phyloP scores from a whole-genome alignment of 1,284 basidiomycete genomes.

The Marasmius sp. region DNA sequence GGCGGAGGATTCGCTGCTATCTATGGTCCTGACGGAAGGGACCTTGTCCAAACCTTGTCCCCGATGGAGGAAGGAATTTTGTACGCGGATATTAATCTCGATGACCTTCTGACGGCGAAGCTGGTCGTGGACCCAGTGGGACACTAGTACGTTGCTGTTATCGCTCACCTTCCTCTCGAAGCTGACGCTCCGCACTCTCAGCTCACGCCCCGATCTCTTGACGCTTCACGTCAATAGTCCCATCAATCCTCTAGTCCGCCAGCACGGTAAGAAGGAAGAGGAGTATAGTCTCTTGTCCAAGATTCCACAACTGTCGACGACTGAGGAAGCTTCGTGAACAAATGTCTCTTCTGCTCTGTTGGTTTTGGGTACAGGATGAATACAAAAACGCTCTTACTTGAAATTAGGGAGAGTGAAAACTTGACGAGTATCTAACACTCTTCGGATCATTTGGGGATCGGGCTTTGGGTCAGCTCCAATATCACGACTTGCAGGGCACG shows the following conservation, averaged over 20 bases:
- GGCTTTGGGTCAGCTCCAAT: too few species aligned
- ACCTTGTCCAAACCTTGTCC: constrained; percentile 9
- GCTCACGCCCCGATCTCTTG: constrained; percentile 18
- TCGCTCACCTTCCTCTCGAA: background rate
- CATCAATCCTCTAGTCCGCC: background rate
- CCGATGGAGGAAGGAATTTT: constrained; percentile 17
- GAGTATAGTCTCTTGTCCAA: constrained; percentile 8
- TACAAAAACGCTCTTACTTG: too few species aligned
- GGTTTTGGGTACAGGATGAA: too few species aligned
- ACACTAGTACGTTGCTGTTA: constrained; percentile 16
- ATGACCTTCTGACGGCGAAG: constrained; percentile 12
- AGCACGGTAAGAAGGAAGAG: background rate
- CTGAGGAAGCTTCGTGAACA: too few species aligned
- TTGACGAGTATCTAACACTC: too few species aligned
- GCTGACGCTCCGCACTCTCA: background rate
- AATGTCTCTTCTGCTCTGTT: too few species aligned
- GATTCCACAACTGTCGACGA: background rate
- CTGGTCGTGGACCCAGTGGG: constrained; percentile 17
- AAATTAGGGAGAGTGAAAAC: too few species aligned
- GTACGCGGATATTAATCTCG: constrained; percentile 19
- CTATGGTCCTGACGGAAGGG: constrained; percentile 16
- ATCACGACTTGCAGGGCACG: too few species aligned
- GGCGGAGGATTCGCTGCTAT: constrained; percentile 21
- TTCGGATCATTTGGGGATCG: too few species aligned
- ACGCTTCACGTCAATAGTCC: constrained; percentile 11